These are phyloP conservation scores for Aspergillus indologenus DNA, from an alignment of 495 filamentous ascomycete genomes.

Conservation along the genomic window DNA sequence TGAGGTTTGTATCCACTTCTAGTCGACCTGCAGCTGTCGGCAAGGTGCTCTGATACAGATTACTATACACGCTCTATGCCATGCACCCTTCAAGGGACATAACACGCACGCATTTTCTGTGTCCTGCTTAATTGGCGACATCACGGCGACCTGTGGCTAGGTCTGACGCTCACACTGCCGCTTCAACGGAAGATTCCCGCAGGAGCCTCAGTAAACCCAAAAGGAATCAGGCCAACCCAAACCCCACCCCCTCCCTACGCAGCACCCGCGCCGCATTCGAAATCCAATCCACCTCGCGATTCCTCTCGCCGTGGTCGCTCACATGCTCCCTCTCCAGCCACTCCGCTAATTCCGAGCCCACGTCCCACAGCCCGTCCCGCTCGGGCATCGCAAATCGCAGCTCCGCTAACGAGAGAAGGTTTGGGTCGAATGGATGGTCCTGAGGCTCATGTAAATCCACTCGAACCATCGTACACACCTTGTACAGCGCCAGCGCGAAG, in stretches of 20 bases:
- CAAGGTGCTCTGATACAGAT: too few relatives aligned
- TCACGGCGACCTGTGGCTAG: too few relatives aligned
- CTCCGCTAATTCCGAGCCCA: neutral
- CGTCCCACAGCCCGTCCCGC: neutral
- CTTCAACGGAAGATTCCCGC: too few relatives aligned
- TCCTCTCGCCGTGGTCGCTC: neutral
- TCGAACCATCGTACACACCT: neutral
- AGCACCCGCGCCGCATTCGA: neutral
- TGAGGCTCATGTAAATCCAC: too few relatives aligned
- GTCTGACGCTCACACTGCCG: too few relatives aligned
- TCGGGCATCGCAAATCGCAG: neutral
- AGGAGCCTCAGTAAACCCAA: too few relatives aligned
- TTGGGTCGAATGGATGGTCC: neutral
- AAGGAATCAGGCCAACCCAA: neutral
- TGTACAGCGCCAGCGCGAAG: constrained; percentile 13
- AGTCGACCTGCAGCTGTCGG: too few relatives aligned
- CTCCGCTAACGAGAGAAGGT: neutral
- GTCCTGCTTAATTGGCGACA: too few relatives aligned
- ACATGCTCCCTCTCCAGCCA: neutral
- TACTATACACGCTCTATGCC: too few relatives aligned
- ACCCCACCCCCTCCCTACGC: neutral
- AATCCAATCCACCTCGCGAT: neutral
- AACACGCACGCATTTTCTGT: too few relatives aligned
- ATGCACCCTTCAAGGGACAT: too few relatives aligned
- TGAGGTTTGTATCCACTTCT: too few relatives aligned